phyloP scores from a whole-genome alignment of 108 stramenopile species.

The Fragilaria radians region DNA sequence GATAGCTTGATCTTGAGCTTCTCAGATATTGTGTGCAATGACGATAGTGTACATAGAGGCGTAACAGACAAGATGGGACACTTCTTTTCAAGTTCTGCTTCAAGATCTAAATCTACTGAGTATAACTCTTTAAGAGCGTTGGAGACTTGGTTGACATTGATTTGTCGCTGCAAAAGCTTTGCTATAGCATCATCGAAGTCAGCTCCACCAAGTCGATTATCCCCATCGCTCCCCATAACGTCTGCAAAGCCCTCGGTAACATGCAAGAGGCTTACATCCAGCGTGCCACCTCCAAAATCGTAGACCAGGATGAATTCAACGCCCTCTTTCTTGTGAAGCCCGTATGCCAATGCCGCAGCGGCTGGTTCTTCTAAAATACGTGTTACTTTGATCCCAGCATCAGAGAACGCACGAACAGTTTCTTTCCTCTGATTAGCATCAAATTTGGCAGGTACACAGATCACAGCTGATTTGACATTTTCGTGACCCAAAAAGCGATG shows the following conservation, averaged over 20 bases:
- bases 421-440: slow-evolving; percentile 73
- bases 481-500: slow-evolving; percentile 75
- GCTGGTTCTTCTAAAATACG: slow-evolving; percentile 91
- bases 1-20: slow-evolving; percentile 73
- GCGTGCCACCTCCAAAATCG: slow-evolving; percentile 97
- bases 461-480: slow-evolving; percentile 87
- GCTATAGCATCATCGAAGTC: slow-evolving; percentile 91
- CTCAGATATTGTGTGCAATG: slow-evolving; percentile 80
- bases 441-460: slow-evolving; percentile 97
- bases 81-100: slow-evolving; percentile 36
- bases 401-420: slow-evolving; percentile 69
- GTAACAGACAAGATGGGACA: slow-evolving; percentile 40
- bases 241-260: slow-evolving; percentile 91
- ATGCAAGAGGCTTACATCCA: slow-evolving; percentile 90
- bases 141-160: not conserved
- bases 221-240: slow-evolving; percentile 91
- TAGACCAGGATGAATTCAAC: slow-evolving; percentile 96
- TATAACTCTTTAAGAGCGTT: slow-evolving; percentile 9
- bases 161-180: slow-evolving; percentile 3
- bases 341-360: slow-evolving; percentile 96
- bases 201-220: slow-evolving; percentile 82
- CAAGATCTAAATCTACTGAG: slow-evolving; percentile 26
- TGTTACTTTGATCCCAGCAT: slow-evolving; percentile 77
- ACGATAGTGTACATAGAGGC: slow-evolving; percentile 66
- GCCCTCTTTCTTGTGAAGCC: slow-evolving; percentile 86